Evolutionary conservation across 768 basidiomycete species (phyloP), one percentile per base, ranked within the genome.

Genomic region (Leccinum rimulosum): DNA sequence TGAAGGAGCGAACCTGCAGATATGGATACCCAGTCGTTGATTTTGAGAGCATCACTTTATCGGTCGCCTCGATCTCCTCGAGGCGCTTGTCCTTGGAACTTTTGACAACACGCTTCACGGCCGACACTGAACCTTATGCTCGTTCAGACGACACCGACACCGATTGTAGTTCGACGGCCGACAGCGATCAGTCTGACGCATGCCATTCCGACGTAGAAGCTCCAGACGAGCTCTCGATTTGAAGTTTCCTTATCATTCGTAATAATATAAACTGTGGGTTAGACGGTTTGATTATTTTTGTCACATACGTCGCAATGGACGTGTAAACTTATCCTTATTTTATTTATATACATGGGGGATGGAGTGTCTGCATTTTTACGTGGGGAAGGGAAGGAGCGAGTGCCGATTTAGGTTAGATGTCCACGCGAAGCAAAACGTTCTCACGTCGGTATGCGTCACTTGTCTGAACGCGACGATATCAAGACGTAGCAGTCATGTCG

Each of bases 1-100:
- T 19, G 31, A 59, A 12, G 28, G 50, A 22, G 73, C 85, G 57
- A 66, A 94, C 95, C 95, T 60, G 83, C 88, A 25, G 90, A 93
- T 67, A 94, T 95, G 31, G 85, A 86, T 28, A 88, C 87, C 97
- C 97, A 99, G 76, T 99, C 95, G 67, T 95, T 96, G 66, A 96
- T 95, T 80, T 92, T 96, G 63, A 91, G 79, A 19, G n/a, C n/a
- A 98, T 97, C 50, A 80, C 80, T 75, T 89, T 95, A 56, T 92
- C 92, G 3, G 89, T 89, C 1, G 85, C 85, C 74, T 98, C 95
- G 86, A 98, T 95, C 81, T 98, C 97, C 51, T 89, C 93, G 69
- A 95, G 74, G 55, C 95, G 82, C 74, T 93, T 95, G 74, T 95
- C 92, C 67, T 89, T 89, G 43, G 95, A 95, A 70, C 91, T 93